These are phyloP conservation scores for Ganoderma leucocontextum DNA, from an alignment of 1,284 basidiomycete species.

Conservation along the genomic window DNA sequence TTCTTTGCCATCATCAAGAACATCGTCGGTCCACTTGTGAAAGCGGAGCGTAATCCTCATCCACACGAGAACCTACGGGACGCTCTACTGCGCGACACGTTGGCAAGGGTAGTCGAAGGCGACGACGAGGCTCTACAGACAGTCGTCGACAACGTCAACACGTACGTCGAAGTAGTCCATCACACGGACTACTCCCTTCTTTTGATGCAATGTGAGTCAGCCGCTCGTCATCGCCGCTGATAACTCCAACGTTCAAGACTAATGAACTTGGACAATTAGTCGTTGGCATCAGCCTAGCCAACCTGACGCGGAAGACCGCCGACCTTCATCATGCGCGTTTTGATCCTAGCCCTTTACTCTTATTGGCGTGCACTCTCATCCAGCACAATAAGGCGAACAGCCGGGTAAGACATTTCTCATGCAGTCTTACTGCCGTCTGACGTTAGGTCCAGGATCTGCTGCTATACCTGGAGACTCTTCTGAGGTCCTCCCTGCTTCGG, in stretches of 20 bases:
- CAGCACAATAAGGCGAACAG: constrained; percentile 67
- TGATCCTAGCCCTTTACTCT: constrained; percentile 63
- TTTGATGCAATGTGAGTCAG: constrained; percentile 60
- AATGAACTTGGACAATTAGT: constrained; percentile 46
- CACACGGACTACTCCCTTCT: constrained; percentile 57
- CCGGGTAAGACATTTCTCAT: constrained; percentile 50
- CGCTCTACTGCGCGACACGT: constrained; percentile 61
- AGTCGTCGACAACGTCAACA: constrained; percentile 62
- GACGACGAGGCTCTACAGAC: constrained; percentile 57
- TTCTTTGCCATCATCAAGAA: constrained; percentile 65
- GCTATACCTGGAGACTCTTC: constrained; percentile 60
- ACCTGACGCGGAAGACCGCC: constrained; percentile 60
- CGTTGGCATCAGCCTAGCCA: constrained; percentile 60
- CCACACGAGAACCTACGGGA: constrained; percentile 54
- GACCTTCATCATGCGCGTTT: constrained; percentile 57
- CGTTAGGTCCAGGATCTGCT: constrained; percentile 60
- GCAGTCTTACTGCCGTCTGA: neutral
- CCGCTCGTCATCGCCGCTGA: constrained; percentile 9
- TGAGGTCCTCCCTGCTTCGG: constrained; percentile 61
- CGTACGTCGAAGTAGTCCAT: constrained; percentile 61
- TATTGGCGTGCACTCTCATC: constrained; percentile 58
- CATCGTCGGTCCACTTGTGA: constrained; percentile 51
- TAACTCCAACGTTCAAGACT: neutral
- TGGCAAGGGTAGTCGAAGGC: constrained; percentile 55
- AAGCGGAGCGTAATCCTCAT: constrained; percentile 40